Base-by-base conservation (phyloP, 768 basidiomycete species). In the Lyophyllum semitale region DNA sequence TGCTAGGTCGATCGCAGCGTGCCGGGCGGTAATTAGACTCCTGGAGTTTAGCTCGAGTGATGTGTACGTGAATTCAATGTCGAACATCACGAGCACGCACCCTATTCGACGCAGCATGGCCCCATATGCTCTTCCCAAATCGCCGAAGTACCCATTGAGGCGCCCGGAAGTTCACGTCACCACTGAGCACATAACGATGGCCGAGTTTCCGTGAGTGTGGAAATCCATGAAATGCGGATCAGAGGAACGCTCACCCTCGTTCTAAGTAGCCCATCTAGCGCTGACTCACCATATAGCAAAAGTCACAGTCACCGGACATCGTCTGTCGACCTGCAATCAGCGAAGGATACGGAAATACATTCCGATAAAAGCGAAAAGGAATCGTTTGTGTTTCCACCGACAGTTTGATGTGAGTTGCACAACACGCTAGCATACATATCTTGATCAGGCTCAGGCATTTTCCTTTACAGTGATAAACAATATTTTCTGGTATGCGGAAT, bases 11-110 rank as follows among this genome's bases (percentile, higher is more conserved):
- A 84, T 86, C 49, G 84, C 86, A 20, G 83, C 88, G 26, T 85
- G 85, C 66, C 81, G 88, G 41, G 81, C 84, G 26, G 87, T 89
- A 42, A 85, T 87, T 66, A 78, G 85, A 55, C 73, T 89, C 22
- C 77, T 82, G 33, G 84, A 85, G 49, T 85, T 82, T 59, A 79
- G 72, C 59, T 63, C 72, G 40, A 71, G 62, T 52, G 76, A 81
- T 25, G 69, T 76, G 20, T 80, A 79, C 55, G 65, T 81, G 8
- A 77, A 81, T 59, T 79, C 82, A 1, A 69, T 78, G 47, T 71
- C 76, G 25, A 73, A 68, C 12, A 68, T 76, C 35, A 61, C 68
- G n/a, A 68, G 66, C 22, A 69, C 64, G 41, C 70, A 69, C 53
- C 63, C 68, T 20, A 62, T 67, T 46, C 70, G 73, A 22, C 71